phyloP scores from a whole-genome alignment of 1,284 basidiomycete species.

The Fomitopsis palustris region DNA sequence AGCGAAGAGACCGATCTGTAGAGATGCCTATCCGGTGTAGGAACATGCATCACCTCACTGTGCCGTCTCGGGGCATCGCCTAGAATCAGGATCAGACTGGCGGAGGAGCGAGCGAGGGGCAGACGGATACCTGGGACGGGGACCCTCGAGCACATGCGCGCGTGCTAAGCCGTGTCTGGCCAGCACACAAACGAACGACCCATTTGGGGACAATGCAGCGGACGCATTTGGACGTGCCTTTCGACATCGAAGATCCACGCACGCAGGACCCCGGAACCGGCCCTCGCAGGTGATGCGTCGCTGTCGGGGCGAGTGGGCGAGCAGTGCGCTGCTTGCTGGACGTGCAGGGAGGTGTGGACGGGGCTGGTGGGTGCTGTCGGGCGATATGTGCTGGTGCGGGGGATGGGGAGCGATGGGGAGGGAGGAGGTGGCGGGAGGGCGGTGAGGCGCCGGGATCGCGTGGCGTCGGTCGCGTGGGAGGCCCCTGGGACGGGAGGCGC shows the following conservation, averaged over 20 bases:
- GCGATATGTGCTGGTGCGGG: neutral
- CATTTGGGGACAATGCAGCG: slow-evolving; percentile 2
- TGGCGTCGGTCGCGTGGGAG: neutral
- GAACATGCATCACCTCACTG: too few relatives aligned
- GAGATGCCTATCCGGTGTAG: too few relatives aligned
- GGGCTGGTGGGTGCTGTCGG: neutral
- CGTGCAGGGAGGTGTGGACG: neutral
- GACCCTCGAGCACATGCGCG: slow-evolving; percentile 1
- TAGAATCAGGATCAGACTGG: neutral
- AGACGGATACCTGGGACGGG: neutral
- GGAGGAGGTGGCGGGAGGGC: neutral
- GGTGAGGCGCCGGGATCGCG: neutral
- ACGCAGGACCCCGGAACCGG: neutral
- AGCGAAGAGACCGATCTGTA: too few relatives aligned
- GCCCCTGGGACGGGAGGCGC: neutral
- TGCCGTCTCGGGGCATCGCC: too few relatives aligned
- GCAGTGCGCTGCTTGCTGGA: neutral
- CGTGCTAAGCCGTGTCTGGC: neutral
- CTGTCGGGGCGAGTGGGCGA: neutral
- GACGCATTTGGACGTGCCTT: neutral
- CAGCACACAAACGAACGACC: slow-evolving; percentile 2
- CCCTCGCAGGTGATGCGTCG: neutral
- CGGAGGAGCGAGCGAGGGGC: neutral
- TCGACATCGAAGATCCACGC: neutral
- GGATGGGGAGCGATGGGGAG: neutral